Evolutionary conservation across 139 green algal genomes (phyloP).

Genomic region (Ettlia oleoabundans): DNA sequence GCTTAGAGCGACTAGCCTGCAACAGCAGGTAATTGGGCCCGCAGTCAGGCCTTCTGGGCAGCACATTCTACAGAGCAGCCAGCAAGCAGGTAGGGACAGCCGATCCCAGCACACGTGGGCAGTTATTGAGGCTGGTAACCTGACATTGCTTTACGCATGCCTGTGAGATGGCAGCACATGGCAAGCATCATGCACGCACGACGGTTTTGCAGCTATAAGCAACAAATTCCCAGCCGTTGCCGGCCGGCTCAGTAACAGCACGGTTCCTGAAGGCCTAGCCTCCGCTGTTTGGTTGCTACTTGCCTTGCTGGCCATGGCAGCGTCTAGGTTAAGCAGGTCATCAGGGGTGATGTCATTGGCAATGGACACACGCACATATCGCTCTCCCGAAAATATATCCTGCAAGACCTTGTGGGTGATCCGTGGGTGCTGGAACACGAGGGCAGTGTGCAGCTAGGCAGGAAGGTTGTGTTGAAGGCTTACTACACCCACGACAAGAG

Average conservation of each 20-base stretch:
- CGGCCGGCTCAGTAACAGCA: no score
- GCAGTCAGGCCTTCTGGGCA: neutral
- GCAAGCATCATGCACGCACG: no score
- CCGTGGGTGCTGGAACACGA: neutral
- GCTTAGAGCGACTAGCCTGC: neutral
- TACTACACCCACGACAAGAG: no score
- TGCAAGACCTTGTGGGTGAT: neutral
- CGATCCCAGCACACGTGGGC: no score
- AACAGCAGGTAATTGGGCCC: neutral
- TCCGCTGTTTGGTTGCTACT: neutral
- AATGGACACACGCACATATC: conserved; percentile 78
- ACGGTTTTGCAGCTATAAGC: no score
- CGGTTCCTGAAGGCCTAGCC: no score
- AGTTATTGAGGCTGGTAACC: no score
- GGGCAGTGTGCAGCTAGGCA: neutral
- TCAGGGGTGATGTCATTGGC: conserved; percentile 62
- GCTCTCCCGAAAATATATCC: conserved; percentile 74
- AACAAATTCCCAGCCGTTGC: no score
- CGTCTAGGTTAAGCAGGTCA: conserved; percentile 56
- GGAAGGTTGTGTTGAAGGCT: neutral
- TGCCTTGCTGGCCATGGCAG: conserved; percentile 21
- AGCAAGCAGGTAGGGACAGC: no score
- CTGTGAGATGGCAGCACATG: no score
- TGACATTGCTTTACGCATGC: no score
- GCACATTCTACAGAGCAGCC: neutral